Percentiles rank a stretch among this genome's conserved stretches.
These are phyloP conservation scores for Cymbopogon flexuosus DNA, from an alignment of 202 grass and related monocot species.

Conservation along the genomic window DNA sequence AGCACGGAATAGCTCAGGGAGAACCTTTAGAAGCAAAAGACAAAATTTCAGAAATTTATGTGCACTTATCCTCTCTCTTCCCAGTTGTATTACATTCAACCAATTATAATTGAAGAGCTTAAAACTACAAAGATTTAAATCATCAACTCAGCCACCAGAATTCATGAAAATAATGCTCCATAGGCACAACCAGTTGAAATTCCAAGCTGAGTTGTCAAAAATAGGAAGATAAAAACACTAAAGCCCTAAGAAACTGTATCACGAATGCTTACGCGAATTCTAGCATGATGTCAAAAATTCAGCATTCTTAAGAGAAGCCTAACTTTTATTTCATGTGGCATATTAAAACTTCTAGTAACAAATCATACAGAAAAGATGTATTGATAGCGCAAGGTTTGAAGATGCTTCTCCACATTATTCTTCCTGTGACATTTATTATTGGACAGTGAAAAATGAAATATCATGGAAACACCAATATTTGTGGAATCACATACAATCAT, in stretches of 20 bases:
- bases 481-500: background rate
- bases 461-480: background rate
- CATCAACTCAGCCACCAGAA: background rate
- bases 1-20: slow-evolving; percentile 88
- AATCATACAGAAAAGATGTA: background rate
- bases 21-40: slow-evolving; percentile 61
- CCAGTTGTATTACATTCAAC: background rate
- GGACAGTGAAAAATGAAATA: background rate
- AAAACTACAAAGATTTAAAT: slow-evolving; percentile 1
- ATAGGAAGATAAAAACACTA: too few relatives aligned
- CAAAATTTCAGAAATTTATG: slow-evolving; percentile 29
- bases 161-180: background rate
- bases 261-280: background rate
- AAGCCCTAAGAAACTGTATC: background rate
- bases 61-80: slow-evolving; percentile 6
- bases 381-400: background rate
- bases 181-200: background rate
- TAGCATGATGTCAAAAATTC: background rate
- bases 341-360: background rate
- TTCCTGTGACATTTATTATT: background rate
- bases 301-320: background rate
- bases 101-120: slow-evolving; percentile 21
- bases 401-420: background rate
- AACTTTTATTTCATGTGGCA: background rate
- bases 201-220: background rate